Base-by-base conservation (phyloP, 805 yeast species). In the Candida argentea region DNA sequence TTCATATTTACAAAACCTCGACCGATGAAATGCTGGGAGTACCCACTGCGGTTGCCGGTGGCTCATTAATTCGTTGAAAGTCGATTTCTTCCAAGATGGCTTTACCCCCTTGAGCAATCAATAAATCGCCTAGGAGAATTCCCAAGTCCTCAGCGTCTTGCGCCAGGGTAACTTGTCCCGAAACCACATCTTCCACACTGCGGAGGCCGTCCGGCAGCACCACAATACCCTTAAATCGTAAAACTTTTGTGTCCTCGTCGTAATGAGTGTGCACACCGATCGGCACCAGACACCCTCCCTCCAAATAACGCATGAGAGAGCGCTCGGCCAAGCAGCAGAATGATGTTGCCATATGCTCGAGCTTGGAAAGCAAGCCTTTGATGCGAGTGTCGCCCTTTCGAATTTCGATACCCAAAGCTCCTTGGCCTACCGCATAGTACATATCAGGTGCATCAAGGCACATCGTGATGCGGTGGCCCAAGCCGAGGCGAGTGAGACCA, bases 371-470 rank as follows among this genome's bases (percentile, higher is more conserved):
- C 12, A 87, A 63, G 31, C 65, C 53, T 40, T 59, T 59, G 55
- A 82, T 70, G 27, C 61, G 57, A 5, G 52, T 45, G 52, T 91
- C 95, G 34, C 67, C 70, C 33, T 67, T 67, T 43, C 93, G 70
- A 40, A 89, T 83, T 57, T 91, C 98, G 16, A 91, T 61, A 12
- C 97, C 98, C 25, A 91, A 57, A 1, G 97, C 97, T 38, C 98
- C 98, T 60, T 91, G 98, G n/a, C 98, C 98, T 25, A 91, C 95
- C 1, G 98, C 95, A 50, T 89, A 83, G 49, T 76, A 80, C 94
- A 89, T 83, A 31, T 78, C 82, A 19, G 83, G 80, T 4, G 75
- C 66, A 31, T 77, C 73, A 37, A 91, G 64, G 38, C 64, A 67
- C 37, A 70, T 64, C 5, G 95, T 76, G 47, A 91, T 85, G 51